A percentile compares a stretch with the other conserved stretches of the same genome.
phyloP scores from a whole-genome alignment of 2,329 filamentous ascomycete genomes.

The Massarina eburnea region DNA sequence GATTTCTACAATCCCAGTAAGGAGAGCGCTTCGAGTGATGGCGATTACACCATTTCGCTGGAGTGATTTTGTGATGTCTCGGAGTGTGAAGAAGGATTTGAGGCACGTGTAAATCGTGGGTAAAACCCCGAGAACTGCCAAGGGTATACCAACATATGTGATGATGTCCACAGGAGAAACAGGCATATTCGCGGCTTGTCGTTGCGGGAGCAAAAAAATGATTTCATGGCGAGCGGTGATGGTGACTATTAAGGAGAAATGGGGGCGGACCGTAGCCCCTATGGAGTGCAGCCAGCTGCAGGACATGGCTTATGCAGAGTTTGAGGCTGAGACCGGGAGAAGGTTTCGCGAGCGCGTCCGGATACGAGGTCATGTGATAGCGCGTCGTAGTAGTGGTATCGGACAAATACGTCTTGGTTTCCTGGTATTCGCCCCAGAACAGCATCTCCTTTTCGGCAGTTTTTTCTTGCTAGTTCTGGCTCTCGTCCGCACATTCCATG shows the following conservation, averaged over 20 bases:
- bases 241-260: not conserved
- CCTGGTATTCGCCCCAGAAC: not conserved
- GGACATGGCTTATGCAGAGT: not conserved
- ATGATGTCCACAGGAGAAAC: slow-evolving; percentile 25
- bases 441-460: not conserved
- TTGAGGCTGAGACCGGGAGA: not conserved
- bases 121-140: slow-evolving; percentile 63
- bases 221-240: not conserved
- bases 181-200: not conserved
- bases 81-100: slow-evolving; percentile 61
- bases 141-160: slow-evolving; percentile 48
- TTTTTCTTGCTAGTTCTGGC: not conserved
- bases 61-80: slow-evolving; percentile 62
- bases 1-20: slow-evolving; percentile 67
- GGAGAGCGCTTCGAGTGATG: slow-evolving; percentile 63
- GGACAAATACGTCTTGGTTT: not conserved
- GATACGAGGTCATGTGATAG: slow-evolving; percentile 5
- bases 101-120: slow-evolving; percentile 68
- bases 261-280: not conserved
- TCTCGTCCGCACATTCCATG: not conserved
- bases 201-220: not conserved
- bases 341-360: slow-evolving; percentile 1
- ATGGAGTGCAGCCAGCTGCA: not conserved
- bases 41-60: slow-evolving; percentile 58
- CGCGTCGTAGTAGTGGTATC: not conserved